Conservation (phyloP, 2,329 filamentous ascomycete species). For the Ophiocordyceps camponoti-floridani region DNA sequence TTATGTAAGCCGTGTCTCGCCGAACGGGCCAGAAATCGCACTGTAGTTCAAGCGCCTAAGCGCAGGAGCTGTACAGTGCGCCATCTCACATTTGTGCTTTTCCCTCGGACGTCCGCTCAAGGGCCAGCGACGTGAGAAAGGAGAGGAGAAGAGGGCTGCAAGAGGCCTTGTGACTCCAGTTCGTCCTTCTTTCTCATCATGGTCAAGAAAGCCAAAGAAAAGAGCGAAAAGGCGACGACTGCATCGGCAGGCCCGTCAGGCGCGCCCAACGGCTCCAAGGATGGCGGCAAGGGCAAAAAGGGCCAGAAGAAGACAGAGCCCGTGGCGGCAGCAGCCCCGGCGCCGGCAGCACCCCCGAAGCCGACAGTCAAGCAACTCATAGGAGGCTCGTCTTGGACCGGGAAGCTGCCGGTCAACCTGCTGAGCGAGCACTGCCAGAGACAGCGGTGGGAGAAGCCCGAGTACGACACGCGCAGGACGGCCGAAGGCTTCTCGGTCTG, state of each 20-base stretch:
- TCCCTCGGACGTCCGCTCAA: no score
- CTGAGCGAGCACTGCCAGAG: constrained; percentile 91
- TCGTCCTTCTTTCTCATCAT: no score
- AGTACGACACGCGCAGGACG: constrained; percentile 68
- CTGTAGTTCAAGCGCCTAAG: no score
- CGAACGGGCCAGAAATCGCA: no score
- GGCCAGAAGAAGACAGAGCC: constrained; percentile 7
- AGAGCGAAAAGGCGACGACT: constrained; percentile 17
- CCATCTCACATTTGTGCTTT: no score
- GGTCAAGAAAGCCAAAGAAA: constrained; percentile 36
- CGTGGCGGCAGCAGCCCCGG: constrained; percentile 10
- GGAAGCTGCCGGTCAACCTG: constrained; percentile 86
- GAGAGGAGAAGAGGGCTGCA: no score
- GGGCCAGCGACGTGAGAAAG: no score
- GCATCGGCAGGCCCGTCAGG: constrained; percentile 1
- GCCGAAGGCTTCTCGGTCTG: constrained; percentile 61
- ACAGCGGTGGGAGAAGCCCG: constrained; percentile 86
- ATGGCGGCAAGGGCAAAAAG: constrained; percentile 22
- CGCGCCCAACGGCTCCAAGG: constrained; percentile 29
- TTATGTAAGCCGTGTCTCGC: no score
- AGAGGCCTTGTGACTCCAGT: no score
- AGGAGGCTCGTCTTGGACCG: constrained; percentile 90
- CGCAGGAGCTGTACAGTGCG: no score
- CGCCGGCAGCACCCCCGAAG: constrained; percentile 29
- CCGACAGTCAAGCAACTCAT: constrained; percentile 65